Percentiles rank a stretch among this genome's conserved stretches.
These are phyloP conservation scores for Fraxinus dipetala DNA, from an alignment of 305 asterid genomes.

Conservation along the genomic window DNA sequence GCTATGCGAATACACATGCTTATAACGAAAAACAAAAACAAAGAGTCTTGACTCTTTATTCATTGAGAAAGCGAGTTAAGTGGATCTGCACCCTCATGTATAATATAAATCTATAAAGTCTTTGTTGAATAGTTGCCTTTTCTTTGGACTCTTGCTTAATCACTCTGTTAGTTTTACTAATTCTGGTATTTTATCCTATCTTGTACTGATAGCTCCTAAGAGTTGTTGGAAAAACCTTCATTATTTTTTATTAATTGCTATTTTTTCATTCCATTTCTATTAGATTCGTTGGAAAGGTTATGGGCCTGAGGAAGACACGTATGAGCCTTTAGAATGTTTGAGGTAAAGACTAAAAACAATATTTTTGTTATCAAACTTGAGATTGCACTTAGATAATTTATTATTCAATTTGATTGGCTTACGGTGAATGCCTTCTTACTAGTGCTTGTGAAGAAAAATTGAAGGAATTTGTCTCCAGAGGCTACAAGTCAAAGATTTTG, in stretches of 20 bases:
- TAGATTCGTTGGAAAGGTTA: conserved; percentile 46
- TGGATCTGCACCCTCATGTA: neutral
- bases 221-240: neutral
- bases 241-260: neutral
- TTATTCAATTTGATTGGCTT: neutral
- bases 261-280: neutral
- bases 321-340: conserved; percentile 45
- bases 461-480: conserved; percentile 32
- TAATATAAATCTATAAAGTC: neutral
- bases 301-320: conserved; percentile 40
- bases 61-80: neutral
- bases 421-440: neutral
- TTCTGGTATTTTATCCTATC: neutral
- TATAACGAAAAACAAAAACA: neutral
- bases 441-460: conserved; percentile 36
- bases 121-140: neutral
- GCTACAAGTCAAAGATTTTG: conserved; percentile 28
- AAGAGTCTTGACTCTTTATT: neutral
- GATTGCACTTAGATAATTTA: neutral
- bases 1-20: neutral
- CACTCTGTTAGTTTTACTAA: neutral
- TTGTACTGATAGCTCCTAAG: neutral
- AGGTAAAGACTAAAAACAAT: conserved; percentile 22
- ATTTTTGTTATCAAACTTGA: neutral
- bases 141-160: neutral